A percentile compares a stretch with the other conserved stretches of the same genome.
These are phyloP conservation scores for Cyclostephanos invisitatus DNA, from an alignment of 108 stramenopile species.

Conservation along the genomic window DNA sequence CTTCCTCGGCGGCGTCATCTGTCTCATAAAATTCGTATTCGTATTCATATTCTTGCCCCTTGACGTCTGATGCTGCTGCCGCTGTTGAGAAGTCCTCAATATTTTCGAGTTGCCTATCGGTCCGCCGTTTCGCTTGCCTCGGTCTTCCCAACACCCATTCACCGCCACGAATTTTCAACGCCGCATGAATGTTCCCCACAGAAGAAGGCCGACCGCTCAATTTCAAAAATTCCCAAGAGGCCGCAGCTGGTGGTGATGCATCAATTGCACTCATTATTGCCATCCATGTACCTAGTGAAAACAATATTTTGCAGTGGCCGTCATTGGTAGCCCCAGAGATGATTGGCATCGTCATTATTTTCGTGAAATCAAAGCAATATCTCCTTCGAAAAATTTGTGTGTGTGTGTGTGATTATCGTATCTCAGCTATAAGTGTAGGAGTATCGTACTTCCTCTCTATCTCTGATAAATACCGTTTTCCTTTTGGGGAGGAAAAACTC, in stretches of 20 bases:
- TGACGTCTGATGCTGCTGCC: background rate
- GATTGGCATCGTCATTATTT: background rate
- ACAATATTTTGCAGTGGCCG: background rate
- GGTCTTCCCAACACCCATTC: background rate
- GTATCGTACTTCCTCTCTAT: too few relatives aligned
- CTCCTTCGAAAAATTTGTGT: too few relatives aligned
- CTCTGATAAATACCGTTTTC: too few relatives aligned
- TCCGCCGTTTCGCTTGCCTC: background rate
- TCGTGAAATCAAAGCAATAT: too few relatives aligned
- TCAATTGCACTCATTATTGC: background rate
- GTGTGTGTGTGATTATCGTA: too few relatives aligned
- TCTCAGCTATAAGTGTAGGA: too few relatives aligned
- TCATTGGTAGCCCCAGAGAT: background rate
- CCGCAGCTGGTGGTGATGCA: background rate
- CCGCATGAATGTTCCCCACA: background rate
- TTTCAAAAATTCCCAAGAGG: background rate
- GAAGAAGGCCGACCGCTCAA: background rate
- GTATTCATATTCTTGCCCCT: background rate
- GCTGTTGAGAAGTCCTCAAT: background rate
- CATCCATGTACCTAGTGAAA: background rate
- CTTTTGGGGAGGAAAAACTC: too few relatives aligned
- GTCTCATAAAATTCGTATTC: conserved; percentile 2
- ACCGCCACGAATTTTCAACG: conserved; percentile 11
- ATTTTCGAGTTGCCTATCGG: background rate
- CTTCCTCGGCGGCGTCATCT: conserved; percentile 8